These are phyloP conservation scores for Davidsoniella virescens DNA, from an alignment of 2,329 filamentous ascomycete genomes.

Conservation along the genomic window DNA sequence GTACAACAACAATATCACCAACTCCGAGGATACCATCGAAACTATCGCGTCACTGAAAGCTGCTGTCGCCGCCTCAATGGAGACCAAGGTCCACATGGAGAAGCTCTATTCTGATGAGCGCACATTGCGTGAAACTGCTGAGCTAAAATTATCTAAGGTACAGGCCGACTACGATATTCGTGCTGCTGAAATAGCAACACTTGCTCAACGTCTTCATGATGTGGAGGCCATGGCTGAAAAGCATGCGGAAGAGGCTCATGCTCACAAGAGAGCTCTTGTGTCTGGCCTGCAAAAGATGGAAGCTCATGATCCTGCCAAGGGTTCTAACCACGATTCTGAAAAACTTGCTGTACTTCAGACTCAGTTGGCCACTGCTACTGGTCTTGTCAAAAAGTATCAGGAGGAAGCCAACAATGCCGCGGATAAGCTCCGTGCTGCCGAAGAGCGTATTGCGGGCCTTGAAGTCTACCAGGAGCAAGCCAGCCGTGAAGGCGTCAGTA, in stretches of 20 bases:
- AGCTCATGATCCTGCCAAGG: conserved; percentile 32
- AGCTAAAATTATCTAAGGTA: conserved; percentile 60
- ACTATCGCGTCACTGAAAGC: conserved; percentile 61
- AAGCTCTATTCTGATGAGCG: conserved; percentile 73
- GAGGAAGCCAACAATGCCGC: conserved; percentile 72
- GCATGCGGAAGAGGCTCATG: conserved; percentile 71
- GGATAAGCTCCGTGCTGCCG: conserved; percentile 78
- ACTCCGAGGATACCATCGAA: conserved; percentile 50
- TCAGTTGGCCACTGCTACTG: conserved; percentile 64
- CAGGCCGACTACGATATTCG: conserved; percentile 70
- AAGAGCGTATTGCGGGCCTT: conserved; percentile 89
- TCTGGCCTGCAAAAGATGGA: conserved; percentile 64
- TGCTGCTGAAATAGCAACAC: conserved; percentile 58
- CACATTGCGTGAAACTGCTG: conserved; percentile 53
- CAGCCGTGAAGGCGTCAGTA: conserved; percentile 77
- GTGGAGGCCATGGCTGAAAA: conserved; percentile 78
- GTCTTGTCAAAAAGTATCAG: conserved; percentile 74
- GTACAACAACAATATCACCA: conserved; percentile 49
- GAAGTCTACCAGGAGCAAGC: conserved; percentile 97
- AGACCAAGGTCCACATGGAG: conserved; percentile 62
- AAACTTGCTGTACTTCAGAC: conserved; percentile 59
- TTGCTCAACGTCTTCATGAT: conserved; percentile 60
- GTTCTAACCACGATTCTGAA: conserved; percentile 38
- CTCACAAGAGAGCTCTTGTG: conserved; percentile 69
- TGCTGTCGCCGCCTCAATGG: conserved; percentile 62